Percentiles rank a stretch among this genome's conserved stretches.
Evolutionary conservation across 2,329 filamentous ascomycete species (phyloP).

Genomic region (Aspergillus aculeatus): DNA sequence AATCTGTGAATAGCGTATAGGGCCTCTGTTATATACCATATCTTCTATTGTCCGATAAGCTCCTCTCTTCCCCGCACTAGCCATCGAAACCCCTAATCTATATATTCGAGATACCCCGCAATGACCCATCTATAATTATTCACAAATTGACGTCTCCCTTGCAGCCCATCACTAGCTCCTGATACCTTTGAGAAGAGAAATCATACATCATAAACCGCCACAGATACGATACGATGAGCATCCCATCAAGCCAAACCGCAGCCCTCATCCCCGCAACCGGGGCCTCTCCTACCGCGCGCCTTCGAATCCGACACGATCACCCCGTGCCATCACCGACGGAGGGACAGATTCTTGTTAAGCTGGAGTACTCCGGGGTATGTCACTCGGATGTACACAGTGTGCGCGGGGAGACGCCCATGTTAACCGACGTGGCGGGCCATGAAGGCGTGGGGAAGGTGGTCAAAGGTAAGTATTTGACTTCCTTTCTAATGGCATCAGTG

Average conservation of each 20-base stretch:
- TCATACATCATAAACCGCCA: neutral
- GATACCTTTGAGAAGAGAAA: neutral
- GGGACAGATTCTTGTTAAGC: conserved; percentile 47
- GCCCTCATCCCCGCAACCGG: conserved; percentile 30
- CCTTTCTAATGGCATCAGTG: neutral
- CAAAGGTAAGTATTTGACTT: conserved; percentile 19
- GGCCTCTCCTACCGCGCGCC: conserved; percentile 17
- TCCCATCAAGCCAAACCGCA: conserved; percentile 30
- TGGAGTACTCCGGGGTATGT: conserved; percentile 50
- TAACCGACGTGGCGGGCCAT: conserved; percentile 48
- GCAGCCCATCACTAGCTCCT: neutral
- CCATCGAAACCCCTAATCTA: neutral
- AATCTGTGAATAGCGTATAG: too few species aligned
- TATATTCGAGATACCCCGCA: conserved; percentile 5
- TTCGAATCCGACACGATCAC: conserved; percentile 26
- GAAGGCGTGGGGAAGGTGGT: conserved; percentile 49
- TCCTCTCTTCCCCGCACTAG: neutral
- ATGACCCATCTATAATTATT: neutral
- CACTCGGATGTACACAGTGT: conserved; percentile 51
- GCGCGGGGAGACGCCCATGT: conserved; percentile 43
- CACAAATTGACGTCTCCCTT: neutral
- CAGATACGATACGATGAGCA: conserved; percentile 13
- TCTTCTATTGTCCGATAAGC: neutral
- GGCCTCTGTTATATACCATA: neutral
- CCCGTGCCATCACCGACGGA: conserved; percentile 38